These are phyloP conservation scores for Quercus suber DNA, from an alignment of 306 rosid genomes.

Conservation along the genomic window DNA sequence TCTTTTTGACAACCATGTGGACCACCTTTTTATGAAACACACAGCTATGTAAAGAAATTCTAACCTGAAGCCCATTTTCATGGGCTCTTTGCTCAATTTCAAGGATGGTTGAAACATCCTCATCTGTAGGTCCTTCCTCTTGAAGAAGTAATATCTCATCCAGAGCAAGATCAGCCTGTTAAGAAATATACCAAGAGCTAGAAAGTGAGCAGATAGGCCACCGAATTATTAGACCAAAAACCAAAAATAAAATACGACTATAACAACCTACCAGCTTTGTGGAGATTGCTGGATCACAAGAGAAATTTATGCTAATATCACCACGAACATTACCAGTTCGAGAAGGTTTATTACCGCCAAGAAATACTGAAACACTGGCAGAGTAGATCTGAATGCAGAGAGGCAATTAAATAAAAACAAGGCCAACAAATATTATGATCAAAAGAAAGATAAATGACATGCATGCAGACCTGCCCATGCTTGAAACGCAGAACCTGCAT, in stretches of 20 bases:
- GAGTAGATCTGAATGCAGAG: conserved; percentile 69
- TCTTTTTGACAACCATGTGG: conserved; percentile 6
- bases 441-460: conserved; percentile 14
- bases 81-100: conserved; percentile 97
- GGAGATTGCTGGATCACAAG: conserved; percentile 92
- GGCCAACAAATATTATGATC: conserved; percentile 13
- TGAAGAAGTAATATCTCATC: conserved; percentile 87
- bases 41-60: conserved; percentile 17
- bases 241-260: neutral
- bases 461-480: conserved; percentile 76
- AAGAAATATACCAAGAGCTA: conserved; percentile 27
- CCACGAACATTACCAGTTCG: conserved; percentile 81
- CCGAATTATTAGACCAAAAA: neutral
- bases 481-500: conserved; percentile 94
- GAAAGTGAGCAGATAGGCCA: conserved; percentile 12
- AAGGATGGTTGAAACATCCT: conserved; percentile 77
- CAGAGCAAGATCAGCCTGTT: conserved; percentile 85
- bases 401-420: conserved; percentile 29
- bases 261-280: conserved; percentile 72
- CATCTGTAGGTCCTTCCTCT: conserved; percentile 85
- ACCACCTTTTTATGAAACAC: conserved; percentile 14
- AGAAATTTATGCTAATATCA: conserved; percentile 83
- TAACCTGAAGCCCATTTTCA: conserved; percentile 96
- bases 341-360: conserved; percentile 95
- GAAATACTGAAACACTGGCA: conserved; percentile 82